phyloP scores from a whole-genome alignment of 805 yeast genomes.

The Ogataea pignaliae region DNA sequence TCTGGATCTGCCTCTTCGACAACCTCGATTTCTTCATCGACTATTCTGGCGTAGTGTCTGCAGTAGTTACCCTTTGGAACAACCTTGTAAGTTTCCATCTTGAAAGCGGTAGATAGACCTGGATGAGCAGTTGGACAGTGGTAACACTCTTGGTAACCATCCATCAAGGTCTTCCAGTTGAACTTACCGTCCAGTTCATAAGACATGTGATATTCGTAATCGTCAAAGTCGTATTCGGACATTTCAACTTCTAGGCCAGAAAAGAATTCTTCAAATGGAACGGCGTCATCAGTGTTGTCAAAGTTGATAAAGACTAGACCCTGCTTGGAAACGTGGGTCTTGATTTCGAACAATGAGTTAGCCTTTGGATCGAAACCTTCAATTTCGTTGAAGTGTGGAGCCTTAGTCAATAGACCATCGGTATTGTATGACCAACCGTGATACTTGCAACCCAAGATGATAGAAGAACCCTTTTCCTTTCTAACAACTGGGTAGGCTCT shows the following conservation, averaged over 20 bases:
- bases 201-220: constrained; percentile 61
- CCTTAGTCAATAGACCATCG: constrained; percentile 55
- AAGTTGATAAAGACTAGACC: constrained; percentile 57
- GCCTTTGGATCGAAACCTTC: constrained; percentile 54
- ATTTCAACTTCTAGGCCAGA: constrained; percentile 47
- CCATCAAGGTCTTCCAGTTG: constrained; percentile 66
- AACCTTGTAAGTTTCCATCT: constrained; percentile 62
- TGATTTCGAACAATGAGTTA: constrained; percentile 51
- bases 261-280: constrained; percentile 49
- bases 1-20: constrained; percentile 31
- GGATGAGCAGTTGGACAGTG: constrained; percentile 70
- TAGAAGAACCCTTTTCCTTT: constrained; percentile 56
- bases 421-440: constrained; percentile 65
- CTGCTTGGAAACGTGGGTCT: constrained; percentile 49
- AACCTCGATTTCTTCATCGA: constrained; percentile 31
- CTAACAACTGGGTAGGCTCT: constrained; percentile 60
- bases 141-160: constrained; percentile 64
- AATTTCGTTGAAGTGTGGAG: constrained; percentile 57
- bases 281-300: constrained; percentile 38
- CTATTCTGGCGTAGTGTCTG: constrained; percentile 56
- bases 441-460: constrained; percentile 54
- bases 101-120: constrained; percentile 51
- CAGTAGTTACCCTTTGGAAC: constrained; percentile 56
- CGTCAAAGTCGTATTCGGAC: constrained; percentile 55
- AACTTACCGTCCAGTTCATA: constrained; percentile 59